phyloP scores from a whole-genome alignment of 176 grass and related monocot species.

The Poa annua region DNA sequence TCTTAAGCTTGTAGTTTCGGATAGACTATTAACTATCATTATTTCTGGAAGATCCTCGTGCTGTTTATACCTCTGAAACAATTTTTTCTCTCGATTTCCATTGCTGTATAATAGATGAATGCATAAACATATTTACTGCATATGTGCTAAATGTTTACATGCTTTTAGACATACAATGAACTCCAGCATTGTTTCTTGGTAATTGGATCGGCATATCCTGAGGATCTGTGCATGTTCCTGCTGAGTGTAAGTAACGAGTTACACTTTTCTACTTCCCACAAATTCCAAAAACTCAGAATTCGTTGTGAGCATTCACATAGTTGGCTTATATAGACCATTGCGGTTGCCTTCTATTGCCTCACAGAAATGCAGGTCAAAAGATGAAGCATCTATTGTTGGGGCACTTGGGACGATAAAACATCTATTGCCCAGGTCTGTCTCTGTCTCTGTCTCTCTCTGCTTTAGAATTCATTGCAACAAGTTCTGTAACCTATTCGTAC shows the following conservation, averaged over 20 bases:
- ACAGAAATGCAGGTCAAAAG: constrained; percentile 98
- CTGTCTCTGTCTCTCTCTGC: not conserved
- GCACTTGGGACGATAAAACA: constrained; percentile 84
- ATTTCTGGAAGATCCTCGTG: constrained; percentile 30
- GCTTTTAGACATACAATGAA: constrained; percentile 88
- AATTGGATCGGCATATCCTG: constrained; percentile 89
- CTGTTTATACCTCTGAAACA: constrained; percentile 37
- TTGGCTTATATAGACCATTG: constrained; percentile 24
- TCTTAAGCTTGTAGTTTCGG: not conserved
- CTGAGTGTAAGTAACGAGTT: constrained; percentile 76
- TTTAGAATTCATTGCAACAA: constrained; percentile 12
- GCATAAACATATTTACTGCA: constrained; percentile 8
- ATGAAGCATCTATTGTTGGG: constrained; percentile 86
- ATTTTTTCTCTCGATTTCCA: constrained; percentile 1
- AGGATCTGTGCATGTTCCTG: constrained; percentile 91
- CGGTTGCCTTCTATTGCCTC: constrained; percentile 34
- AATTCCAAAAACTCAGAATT: constrained; percentile 24
- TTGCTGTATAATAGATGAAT: constrained; percentile 15
- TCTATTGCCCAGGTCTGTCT: constrained; percentile 76
- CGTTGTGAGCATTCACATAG: constrained; percentile 33
- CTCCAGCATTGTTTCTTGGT: constrained; percentile 97
- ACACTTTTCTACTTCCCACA: constrained; percentile 20
- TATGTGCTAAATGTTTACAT: constrained; percentile 41
- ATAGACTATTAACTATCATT: not conserved
- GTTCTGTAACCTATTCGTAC: constrained; percentile 22